Conservation (phyloP, 345 rosid genomes). For the Adansonia digitata region DNA sequence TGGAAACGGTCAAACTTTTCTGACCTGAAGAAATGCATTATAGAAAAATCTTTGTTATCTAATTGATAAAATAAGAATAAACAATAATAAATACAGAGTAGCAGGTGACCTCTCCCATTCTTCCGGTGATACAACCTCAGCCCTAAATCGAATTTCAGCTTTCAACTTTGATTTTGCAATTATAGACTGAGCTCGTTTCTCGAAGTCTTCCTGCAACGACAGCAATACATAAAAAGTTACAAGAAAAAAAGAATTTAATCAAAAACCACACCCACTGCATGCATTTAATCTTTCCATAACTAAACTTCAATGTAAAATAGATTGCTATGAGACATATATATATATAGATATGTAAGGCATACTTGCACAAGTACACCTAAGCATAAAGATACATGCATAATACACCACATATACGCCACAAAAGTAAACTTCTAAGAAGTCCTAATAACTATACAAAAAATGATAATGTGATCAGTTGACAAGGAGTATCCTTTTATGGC, state of each 20-base stretch:
- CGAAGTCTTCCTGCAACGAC: conserved; percentile 73
- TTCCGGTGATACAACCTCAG: conserved; percentile 61
- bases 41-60: neutral
- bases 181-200: conserved; percentile 73
- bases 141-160: conserved; percentile 76
- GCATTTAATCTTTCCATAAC: neutral
- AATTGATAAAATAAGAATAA: neutral
- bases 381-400: neutral
- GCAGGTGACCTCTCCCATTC: conserved; percentile 88
- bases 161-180: conserved; percentile 79
- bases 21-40: neutral
- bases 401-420: neutral
- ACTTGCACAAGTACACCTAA: neutral
- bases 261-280: neutral
- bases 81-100: conserved; percentile 8
- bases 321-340: neutral
- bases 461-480: neutral
- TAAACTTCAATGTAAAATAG: neutral
- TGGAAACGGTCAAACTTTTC: neutral
- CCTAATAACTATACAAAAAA: neutral
- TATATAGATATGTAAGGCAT: neutral
- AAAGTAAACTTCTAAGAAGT: neutral
- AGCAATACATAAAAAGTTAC: conserved; percentile 15
- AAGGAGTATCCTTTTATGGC: neutral
- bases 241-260: conserved; percentile 3